Evolutionary conservation across 1,284 basidiomycete genomes (phyloP), one percentile per base, ranked within the genome.

Genomic region (Anthracocystis walkeri): DNA sequence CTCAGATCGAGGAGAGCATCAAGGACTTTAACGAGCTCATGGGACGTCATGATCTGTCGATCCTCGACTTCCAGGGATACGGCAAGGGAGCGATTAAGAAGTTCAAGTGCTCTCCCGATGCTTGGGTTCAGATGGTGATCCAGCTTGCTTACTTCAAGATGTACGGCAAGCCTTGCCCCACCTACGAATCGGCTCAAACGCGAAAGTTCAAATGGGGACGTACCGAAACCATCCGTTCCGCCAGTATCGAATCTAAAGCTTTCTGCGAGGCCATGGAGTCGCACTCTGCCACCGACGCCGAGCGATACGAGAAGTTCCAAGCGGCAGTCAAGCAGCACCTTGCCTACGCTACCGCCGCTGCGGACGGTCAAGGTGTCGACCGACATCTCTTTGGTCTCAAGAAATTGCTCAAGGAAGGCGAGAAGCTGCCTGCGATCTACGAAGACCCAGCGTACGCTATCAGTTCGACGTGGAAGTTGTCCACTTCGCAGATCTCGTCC

Each of bases 101-200:
- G 76, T 92, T 91, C 89, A 93, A 92, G 85, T 89, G 90, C 50
- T 95, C 93, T 2, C 96, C 97, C 0, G 96, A 99, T 84, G 92
- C 92, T 18, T 96, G 94, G 91, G 93, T 90, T 11, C 96, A 99
- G 87, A 89, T 98, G 74, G 91, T 94, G 77, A 97, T 97, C 88
- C 96, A 98, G 86, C 90, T 98, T 48, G 96, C 95, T 21, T 97
- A 93, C 88, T 91, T 92, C 86, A 89, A 93, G 8, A 90, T 97
- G 89, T 90, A 89, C 81, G 89, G 89, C 25, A 89, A 93, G 23
- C 91, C 92, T 6, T 91, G 94, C 44, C 91, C 89, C 4, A 93
- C 93, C 58, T 99, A 98, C 87, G 96, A 98, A 88, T 93, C 92
- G 71, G 91, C 92, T 16, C 95, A 98, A 87, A 99, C 96, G 62